These are phyloP conservation scores for Nannochloris sp. DNA, from an alignment of 139 green algal species.

Conservation along the genomic window DNA sequence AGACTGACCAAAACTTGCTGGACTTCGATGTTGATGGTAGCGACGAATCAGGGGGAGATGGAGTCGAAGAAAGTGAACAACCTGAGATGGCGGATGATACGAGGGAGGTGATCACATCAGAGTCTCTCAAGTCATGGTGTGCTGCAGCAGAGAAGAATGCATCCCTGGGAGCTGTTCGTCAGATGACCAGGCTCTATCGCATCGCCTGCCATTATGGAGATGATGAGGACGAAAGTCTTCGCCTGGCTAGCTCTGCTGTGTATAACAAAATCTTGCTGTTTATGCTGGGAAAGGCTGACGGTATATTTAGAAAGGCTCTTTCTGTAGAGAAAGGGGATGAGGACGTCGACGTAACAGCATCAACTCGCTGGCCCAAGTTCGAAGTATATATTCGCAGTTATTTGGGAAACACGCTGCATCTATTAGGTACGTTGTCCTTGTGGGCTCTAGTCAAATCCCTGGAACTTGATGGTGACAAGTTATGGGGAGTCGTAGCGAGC, in stretches of 20 bases:
- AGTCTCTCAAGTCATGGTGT: constrained; percentile 56
- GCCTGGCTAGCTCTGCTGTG: constrained; percentile 52
- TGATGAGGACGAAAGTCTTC: constrained; percentile 43
- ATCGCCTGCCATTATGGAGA: constrained; percentile 83
- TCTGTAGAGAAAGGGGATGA: constrained; percentile 13
- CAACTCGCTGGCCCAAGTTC: constrained; percentile 56
- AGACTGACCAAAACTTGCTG: constrained; percentile 79
- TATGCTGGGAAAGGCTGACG: constrained; percentile 69
- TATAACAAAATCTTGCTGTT: constrained; percentile 89
- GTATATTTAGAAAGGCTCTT: constrained; percentile 63
- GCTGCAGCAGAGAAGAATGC: constrained; percentile 30
- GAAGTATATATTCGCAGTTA: constrained; percentile 78
- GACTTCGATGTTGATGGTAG: constrained; percentile 62
- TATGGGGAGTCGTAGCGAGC: constrained; percentile 8
- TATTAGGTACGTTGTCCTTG: constrained; percentile 48
- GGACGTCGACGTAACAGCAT: constrained; percentile 3
- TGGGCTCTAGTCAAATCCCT: constrained; percentile 11
- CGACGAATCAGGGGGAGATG: constrained; percentile 29
- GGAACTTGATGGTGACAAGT: background rate
- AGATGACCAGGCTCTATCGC: constrained; percentile 59
- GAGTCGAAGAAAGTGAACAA: constrained; percentile 9
- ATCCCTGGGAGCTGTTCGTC: constrained; percentile 45
- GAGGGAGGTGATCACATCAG: background rate
- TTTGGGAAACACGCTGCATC: constrained; percentile 88
- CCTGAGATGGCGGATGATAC: constrained; percentile 2